Conservation (phyloP, 2,329 filamentous ascomycete genomes). For the Venturia asperata region DNA sequence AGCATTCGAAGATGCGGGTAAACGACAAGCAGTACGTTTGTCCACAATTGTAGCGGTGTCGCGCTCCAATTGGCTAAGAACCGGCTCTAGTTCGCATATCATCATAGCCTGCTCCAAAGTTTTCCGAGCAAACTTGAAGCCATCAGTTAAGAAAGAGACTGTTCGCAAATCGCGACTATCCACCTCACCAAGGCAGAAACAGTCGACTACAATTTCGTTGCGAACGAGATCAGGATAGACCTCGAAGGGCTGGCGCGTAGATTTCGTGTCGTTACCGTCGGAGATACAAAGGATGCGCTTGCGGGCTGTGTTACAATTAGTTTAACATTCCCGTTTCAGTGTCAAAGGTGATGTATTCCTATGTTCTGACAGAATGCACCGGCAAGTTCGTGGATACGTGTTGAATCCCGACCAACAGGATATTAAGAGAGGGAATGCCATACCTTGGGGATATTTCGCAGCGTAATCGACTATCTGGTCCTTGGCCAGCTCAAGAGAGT, state of each 20-base stretch:
- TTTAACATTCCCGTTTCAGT: neutral
- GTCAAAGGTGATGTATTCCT: neutral
- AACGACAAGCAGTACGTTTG: slow-evolving; percentile 6
- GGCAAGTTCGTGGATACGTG: neutral
- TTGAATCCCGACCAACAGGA: too few species aligned
- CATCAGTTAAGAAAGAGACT: slow-evolving; percentile 29
- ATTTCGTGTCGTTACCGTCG: slow-evolving; percentile 34
- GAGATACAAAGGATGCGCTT: slow-evolving; percentile 34
- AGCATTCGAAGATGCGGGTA: neutral
- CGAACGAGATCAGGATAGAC: slow-evolving; percentile 25
- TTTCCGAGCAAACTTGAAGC: slow-evolving; percentile 33
- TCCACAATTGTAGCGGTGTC: slow-evolving; percentile 20
- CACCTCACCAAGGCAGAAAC: slow-evolving; percentile 29
- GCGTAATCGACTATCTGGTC: slow-evolving; percentile 30
- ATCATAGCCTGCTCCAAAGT: slow-evolving; percentile 31
- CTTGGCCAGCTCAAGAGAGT: slow-evolving; percentile 30
- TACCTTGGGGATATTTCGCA: slow-evolving; percentile 29
- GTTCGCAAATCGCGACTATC: slow-evolving; percentile 27
- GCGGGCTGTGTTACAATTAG: neutral
- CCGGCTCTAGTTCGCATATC: slow-evolving; percentile 35
- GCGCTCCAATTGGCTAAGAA: slow-evolving; percentile 31
- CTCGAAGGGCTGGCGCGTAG: slow-evolving; percentile 22
- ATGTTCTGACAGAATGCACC: neutral
- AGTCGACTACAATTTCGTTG: slow-evolving; percentile 31
- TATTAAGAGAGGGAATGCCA: slow-evolving; percentile 15